Evolutionary conservation across 2,329 filamentous ascomycete genomes (phyloP).

Genomic region (Aspergillus pseudotamarii): DNA sequence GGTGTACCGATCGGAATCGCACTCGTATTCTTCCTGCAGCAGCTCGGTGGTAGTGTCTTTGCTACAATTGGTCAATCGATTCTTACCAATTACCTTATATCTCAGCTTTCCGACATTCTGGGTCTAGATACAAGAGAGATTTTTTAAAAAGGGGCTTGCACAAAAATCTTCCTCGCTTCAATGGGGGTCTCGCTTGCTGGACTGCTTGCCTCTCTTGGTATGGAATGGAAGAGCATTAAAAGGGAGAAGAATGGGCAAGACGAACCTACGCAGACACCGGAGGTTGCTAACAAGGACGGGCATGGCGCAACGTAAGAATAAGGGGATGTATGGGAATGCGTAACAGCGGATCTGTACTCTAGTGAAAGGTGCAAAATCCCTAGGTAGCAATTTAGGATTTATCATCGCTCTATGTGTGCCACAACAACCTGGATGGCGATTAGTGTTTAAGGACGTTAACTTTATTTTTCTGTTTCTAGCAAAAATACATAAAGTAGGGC

Average conservation of each 20-base stretch:
- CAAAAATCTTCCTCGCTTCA: not conserved
- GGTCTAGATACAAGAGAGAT: not conserved
- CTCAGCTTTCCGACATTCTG: not conserved
- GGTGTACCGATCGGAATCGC: slow-evolving; percentile 1
- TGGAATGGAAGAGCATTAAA: slow-evolving; percentile 8
- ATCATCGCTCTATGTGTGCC: too few relatives aligned
- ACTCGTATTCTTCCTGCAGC: not conserved
- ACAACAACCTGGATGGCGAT: too few relatives aligned
- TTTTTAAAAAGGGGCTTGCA: not conserved
- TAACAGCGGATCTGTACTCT: too few relatives aligned
- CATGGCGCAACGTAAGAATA: not conserved
- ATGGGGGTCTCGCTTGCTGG: not conserved
- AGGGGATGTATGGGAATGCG: not conserved
- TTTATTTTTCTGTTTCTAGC: too few relatives aligned
- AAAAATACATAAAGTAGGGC: too few relatives aligned
- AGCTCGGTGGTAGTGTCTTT: not conserved
- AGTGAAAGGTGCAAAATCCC: too few relatives aligned
- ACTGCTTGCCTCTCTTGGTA: not conserved
- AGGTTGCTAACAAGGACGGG: not conserved
- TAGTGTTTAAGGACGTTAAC: too few relatives aligned
- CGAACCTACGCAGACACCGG: not conserved
- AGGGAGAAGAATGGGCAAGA: not conserved
- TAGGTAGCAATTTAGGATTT: too few relatives aligned
- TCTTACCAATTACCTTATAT: not conserved
- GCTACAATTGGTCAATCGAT: not conserved